These are phyloP conservation scores for Vitis riparia DNA, from an alignment of 164 flowering plant species.

Conservation along the genomic window DNA sequence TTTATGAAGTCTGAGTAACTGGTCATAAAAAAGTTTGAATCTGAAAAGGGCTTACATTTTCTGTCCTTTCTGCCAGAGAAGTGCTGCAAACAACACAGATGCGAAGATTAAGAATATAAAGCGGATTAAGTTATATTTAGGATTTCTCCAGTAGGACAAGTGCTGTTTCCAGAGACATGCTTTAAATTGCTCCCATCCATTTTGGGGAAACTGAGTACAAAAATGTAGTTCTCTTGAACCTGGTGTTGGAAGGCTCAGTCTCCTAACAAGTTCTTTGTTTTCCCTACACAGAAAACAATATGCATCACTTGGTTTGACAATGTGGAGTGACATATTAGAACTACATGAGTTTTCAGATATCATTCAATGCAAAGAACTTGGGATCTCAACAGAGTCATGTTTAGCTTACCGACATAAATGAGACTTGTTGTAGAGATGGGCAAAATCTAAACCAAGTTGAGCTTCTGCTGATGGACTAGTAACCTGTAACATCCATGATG, in stretches of 20 bases:
- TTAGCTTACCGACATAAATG: slow-evolving; percentile 23
- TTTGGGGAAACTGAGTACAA: slow-evolving; percentile 46
- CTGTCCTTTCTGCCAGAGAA: slow-evolving; percentile 59
- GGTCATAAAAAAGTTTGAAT: neutral
- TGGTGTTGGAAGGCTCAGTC: slow-evolving; percentile 33
- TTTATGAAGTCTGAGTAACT: too few relatives aligned
- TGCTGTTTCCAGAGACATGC: slow-evolving; percentile 76
- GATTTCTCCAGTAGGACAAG: slow-evolving; percentile 69
- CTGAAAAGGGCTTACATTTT: slow-evolving; percentile 37
- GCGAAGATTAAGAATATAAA: slow-evolving; percentile 19
- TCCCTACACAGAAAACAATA: slow-evolving; percentile 29
- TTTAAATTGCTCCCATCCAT: slow-evolving; percentile 58
- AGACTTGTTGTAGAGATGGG: slow-evolving; percentile 29
- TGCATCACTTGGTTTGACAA: too few relatives aligned
- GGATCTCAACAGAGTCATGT: too few relatives aligned
- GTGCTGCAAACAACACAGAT: slow-evolving; percentile 40
- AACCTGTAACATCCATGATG: slow-evolving; percentile 51
- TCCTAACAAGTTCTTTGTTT: slow-evolving; percentile 34
- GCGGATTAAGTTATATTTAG: slow-evolving; percentile 53
- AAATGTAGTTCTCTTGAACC: slow-evolving; percentile 52
- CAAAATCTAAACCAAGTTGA: slow-evolving; percentile 38
- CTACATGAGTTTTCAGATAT: neutral
- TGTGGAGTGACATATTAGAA: too few relatives aligned
- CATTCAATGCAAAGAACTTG: too few relatives aligned
- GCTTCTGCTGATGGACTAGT: slow-evolving; percentile 33